phyloP scores from a whole-genome alignment of 108 stramenopile species.

The Skeletonema tropicum region DNA sequence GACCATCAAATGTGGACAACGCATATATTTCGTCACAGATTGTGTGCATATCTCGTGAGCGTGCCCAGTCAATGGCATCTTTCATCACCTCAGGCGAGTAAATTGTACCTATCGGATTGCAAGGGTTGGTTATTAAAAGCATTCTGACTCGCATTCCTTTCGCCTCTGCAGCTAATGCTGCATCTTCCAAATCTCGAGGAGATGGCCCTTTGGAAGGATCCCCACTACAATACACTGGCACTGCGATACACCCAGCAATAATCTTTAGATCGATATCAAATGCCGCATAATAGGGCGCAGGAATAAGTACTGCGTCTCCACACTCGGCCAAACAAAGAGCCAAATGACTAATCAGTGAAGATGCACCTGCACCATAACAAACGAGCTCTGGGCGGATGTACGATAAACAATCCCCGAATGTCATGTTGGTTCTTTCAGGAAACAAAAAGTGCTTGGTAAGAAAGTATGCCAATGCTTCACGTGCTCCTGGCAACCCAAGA shows the following conservation, averaged over 20 bases:
- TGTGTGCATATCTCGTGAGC: constrained; percentile 72
- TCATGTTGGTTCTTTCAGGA: constrained; percentile 43
- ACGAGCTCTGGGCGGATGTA: constrained; percentile 69
- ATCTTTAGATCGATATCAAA: constrained; percentile 89
- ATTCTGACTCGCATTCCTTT: constrained; percentile 72
- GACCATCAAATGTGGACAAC: constrained; percentile 55
- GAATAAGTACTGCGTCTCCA: constrained; percentile 90
- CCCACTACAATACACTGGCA: constrained; percentile 55
- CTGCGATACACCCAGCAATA: constrained; percentile 67
- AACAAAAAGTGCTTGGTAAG: constrained; percentile 47
- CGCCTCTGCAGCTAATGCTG: constrained; percentile 47
- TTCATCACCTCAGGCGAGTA: constrained; percentile 63
- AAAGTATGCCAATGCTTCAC: constrained; percentile 87
- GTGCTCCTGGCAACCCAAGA: constrained; percentile 70
- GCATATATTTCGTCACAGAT: constrained; percentile 93
- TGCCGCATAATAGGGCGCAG: constrained; percentile 93
- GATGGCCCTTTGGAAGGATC: constrained; percentile 75
- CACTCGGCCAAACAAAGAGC: constrained; percentile 70
- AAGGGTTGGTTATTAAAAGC: constrained; percentile 88
- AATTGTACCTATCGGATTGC: constrained; percentile 90
- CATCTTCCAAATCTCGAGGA: constrained; percentile 67
- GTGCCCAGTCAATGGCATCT: constrained; percentile 70
- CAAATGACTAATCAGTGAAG: constrained; percentile 69
- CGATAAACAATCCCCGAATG: constrained; percentile 52
- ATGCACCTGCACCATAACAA: constrained; percentile 75